A percentile compares a stretch with the other conserved stretches of the same genome.
phyloP scores from a whole-genome alignment of 495 filamentous ascomycete genomes.

The Cercophora newfieldiana region DNA sequence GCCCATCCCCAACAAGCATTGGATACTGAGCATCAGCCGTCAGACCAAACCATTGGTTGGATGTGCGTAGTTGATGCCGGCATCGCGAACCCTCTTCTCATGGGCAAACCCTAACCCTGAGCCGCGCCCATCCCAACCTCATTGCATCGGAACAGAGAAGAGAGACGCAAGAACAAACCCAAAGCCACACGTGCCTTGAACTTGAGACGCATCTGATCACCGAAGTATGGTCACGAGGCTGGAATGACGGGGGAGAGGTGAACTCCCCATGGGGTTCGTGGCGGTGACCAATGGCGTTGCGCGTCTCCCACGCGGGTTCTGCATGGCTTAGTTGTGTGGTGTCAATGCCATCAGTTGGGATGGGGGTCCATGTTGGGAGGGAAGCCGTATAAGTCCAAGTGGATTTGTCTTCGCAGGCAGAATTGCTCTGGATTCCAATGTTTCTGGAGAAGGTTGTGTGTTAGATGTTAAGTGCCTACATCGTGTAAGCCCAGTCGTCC shows the following conservation, averaged over 20 bases:
- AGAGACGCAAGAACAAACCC: too few relatives aligned
- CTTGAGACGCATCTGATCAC: constrained; percentile 7
- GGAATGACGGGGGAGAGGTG: not conserved
- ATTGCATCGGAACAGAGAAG: too few relatives aligned
- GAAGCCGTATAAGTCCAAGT: not conserved
- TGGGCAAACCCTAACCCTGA: too few relatives aligned
- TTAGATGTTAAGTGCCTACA: not conserved
- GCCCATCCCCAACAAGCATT: too few relatives aligned
- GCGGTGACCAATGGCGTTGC: constrained; percentile 16
- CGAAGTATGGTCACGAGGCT: constrained; percentile 4
- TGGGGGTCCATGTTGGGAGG: constrained; percentile 5
- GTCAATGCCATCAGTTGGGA: constrained; percentile 8
- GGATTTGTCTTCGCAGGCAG: not conserved
- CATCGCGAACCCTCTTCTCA: too few relatives aligned
- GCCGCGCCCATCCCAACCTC: too few relatives aligned
- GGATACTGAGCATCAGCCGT: too few relatives aligned
- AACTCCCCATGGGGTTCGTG: constrained; percentile 2
- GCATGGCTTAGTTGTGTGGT: constrained; percentile 11
- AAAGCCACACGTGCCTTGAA: too few relatives aligned
- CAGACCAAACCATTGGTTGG: too few relatives aligned
- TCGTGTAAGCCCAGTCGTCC: not conserved
- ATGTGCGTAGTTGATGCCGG: too few relatives aligned
- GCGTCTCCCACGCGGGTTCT: constrained; percentile 13
- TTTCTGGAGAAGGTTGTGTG: not conserved
- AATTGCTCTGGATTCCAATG: not conserved